Evolutionary conservation across 352 stramenopile genomes (phyloP), one percentile per base, ranked within the genome.

Genomic region (Globisporangium sylvaticum): DNA sequence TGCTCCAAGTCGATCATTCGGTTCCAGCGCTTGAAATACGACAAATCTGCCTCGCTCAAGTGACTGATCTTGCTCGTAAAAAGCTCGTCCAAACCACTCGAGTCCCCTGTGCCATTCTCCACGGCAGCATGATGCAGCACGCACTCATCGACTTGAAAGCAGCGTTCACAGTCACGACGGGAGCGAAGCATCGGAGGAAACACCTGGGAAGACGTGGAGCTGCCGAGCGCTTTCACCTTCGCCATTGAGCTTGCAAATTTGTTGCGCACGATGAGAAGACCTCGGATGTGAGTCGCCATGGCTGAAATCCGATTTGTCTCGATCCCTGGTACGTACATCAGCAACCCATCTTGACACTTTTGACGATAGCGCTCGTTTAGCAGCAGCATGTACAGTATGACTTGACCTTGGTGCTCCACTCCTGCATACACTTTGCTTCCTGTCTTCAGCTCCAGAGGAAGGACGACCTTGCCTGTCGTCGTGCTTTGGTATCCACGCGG

Each of bases 371-470:
- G 87, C 60, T 95, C 84, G 25, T 82, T 87, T 10, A 93, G 64
- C 34, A 97, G 68, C 25, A 97, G 68, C 5, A 85, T 96, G 55
- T 97, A 97, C 44, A 97, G 58, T 37, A 96, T 93, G 15, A 97
- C 88, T 85, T 97, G 90, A 12, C 84, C 89, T 52, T 87, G 75
- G 60, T 95, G 85, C 27, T 94, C 77, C 8, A 78, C 68, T 7
- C 73, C 70, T 18, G 64, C 64, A 53, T 85, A 89, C 42, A 66
- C 66, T 61, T 91, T 89, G 56, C 82, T 96, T 12, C 91, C 91
- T 20, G 90, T 97, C 71, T 97, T 97, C 10, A 97, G 75, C 60
- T 97, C 90, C 8, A 97, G 31, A 18, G 87, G 83, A 3, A 92
- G 24, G n/a, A 93, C 75, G 18, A 74, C 57, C 27, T 61, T 66